A percentile compares a stretch with the other conserved stretches of the same genome.
phyloP scores from a whole-genome alignment of 345 rosid species.

The Eucalyptus regnans region DNA sequence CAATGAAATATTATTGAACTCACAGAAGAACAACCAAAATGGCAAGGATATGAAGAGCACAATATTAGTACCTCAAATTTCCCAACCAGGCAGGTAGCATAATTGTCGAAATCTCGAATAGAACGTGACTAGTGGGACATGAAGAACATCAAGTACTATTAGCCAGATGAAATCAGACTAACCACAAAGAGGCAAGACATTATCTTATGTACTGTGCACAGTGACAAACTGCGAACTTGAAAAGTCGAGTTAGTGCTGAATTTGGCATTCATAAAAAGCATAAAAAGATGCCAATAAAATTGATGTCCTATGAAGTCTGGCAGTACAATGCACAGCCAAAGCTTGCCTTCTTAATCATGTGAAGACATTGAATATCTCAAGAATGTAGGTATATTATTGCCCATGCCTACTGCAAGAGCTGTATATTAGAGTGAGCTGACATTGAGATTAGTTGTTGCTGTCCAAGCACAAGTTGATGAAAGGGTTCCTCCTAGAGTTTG shows the following conservation, averaged over 20 bases:
- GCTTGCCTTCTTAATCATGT: neutral
- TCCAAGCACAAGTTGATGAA: neutral
- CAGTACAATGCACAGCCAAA: neutral
- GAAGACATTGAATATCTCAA: neutral
- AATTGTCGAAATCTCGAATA: constrained; percentile 70
- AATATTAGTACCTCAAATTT: constrained; percentile 62
- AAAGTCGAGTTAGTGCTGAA: neutral
- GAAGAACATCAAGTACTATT: neutral
- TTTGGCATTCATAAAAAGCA: neutral
- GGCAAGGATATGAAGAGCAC: neutral
- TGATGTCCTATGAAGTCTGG: neutral
- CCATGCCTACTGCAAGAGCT: neutral
- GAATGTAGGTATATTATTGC: neutral
- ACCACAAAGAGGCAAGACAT: neutral
- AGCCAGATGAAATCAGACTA: neutral
- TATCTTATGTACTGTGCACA: neutral
- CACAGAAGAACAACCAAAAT: neutral
- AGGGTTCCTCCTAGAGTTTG: neutral
- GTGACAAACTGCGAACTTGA: neutral
- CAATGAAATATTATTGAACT: neutral
- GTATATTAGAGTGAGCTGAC: neutral
- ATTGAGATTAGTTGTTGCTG: neutral
- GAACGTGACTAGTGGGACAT: constrained; percentile 53
- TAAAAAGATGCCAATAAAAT: neutral
- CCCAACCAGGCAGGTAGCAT: constrained; percentile 77